Base-by-base conservation (phyloP, 306 rosid genomes). In the Medicago lupulina region DNA sequence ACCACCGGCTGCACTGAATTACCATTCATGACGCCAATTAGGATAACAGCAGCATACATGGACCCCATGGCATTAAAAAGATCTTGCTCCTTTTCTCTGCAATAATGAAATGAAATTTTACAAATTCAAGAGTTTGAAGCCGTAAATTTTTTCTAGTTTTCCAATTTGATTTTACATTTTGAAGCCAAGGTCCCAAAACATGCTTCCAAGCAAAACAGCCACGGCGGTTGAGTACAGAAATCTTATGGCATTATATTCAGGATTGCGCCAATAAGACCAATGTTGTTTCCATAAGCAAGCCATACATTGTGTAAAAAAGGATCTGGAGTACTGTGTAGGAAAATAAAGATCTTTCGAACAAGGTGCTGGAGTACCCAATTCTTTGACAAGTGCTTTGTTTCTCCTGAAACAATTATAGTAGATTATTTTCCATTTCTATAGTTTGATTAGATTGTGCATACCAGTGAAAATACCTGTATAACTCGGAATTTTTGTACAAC, bases 231-330 rank as follows among this genome's bases (percentile, higher is more conserved):
- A 44, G 68, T 60, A 79, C 8, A 86, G 58, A 80, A 86, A 84
- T 58, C 78, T 76, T 61, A 74, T 18, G 17, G 89, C 88, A 13
- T 75, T 88, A 72, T 88, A 86, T 16, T 62, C 6, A 15, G 88
- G 78, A 75, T 88, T 83, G 74, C 86, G 85, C 92, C 92, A 86
- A 63, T 88, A 86, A 13, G 92, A 88, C 84, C 87, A 82, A 77
- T 80, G 81, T 71, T 81, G 89, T 44, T 88, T 88, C 89, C 88
- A 88, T 53, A 88, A 79, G 82, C 92, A 88, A 61, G 92, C 89
- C 71, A 79, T 67, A 85, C 82, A 83, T 82, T 88, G 90, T 17
- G 77, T 80, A 38, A 74, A 68, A 49, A 82, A 78, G 28, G 92
- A 78, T 34, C 62, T 84, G 47, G 92, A 73, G 69, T 79, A 88